A percentile compares a stretch with the other conserved stretches of the same genome.
Conservation (phyloP, 495 filamentous ascomycete genomes). For the Penicillium chermesinum region DNA sequence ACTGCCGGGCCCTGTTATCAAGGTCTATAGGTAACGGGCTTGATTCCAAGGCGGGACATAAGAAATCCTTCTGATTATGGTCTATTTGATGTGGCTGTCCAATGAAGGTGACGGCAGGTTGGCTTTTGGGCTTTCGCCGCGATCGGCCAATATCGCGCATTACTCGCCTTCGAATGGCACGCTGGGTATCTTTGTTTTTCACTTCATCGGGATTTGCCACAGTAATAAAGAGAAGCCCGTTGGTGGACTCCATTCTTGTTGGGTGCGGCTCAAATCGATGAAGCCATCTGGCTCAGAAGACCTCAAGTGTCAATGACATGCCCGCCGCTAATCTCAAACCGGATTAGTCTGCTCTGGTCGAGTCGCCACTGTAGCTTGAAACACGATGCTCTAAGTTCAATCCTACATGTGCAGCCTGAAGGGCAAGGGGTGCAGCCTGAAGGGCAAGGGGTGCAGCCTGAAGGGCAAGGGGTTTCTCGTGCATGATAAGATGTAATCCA, state of each 20-base stretch:
- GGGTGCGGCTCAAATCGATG: background rate
- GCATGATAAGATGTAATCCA: too few species aligned
- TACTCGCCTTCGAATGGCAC: constrained; percentile 11
- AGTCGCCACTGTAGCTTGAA: too few species aligned
- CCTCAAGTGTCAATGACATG: too few species aligned
- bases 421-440: too few species aligned
- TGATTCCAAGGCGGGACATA: constrained; percentile 1
- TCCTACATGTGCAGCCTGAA: too few species aligned
- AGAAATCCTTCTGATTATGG: background rate
- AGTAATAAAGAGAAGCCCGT: constrained; percentile 5
- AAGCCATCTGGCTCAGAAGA: background rate
- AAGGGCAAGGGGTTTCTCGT: too few species aligned
- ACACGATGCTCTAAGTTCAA: too few species aligned
- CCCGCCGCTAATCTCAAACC: too few species aligned
- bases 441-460: too few species aligned
- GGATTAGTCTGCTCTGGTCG: too few species aligned
- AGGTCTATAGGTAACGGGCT: constrained; percentile 8
- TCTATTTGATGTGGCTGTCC: background rate
- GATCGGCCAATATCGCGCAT: constrained; percentile 10
- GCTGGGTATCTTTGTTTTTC: constrained; percentile 5
- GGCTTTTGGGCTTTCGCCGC: constrained; percentile 3
- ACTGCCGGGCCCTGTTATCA: constrained; percentile 6
- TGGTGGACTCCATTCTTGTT: background rate
- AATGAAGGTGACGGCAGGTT: constrained; percentile 5
- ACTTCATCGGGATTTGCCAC: constrained; percentile 5